Conservation (phyloP, 1,139 yeast species). For the Yamadazyma songkhlaensis region DNA sequence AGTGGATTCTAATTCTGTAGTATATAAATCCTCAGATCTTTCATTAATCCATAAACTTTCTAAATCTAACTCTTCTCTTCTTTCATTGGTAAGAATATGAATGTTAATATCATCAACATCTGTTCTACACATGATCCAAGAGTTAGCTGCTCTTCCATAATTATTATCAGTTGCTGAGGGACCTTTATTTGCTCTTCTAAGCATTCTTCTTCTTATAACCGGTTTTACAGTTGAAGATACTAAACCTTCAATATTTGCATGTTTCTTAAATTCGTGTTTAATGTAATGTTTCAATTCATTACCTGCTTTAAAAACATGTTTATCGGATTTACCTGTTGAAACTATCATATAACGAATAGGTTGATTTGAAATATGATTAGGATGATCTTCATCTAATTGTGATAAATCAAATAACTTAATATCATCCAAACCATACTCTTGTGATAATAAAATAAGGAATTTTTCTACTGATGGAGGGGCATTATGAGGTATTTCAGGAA, state of each 20-base stretch:
- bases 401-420: conserved; percentile 53
- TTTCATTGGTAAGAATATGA: conserved; percentile 68
- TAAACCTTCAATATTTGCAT: conserved; percentile 70
- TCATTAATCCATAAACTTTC: conserved; percentile 56
- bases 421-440: conserved; percentile 65
- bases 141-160: conserved; percentile 57
- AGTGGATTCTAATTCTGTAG: conserved; percentile 4
- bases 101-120: conserved; percentile 56
- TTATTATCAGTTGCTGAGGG: conserved; percentile 54
- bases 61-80: conserved; percentile 65
- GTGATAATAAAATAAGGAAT: conserved; percentile 47
- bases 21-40: conserved; percentile 35
- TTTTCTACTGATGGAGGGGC: conserved; percentile 51
- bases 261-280: conserved; percentile 26
- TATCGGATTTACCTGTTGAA: conserved; percentile 75
- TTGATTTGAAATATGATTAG: conserved; percentile 31
- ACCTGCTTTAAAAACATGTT: conserved; percentile 74
- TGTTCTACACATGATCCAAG: conserved; percentile 77
- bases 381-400: conserved; percentile 36
- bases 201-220: conserved; percentile 60
- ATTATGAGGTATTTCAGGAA: conserved; percentile 51
- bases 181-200: conserved; percentile 53
- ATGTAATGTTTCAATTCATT: conserved; percentile 45
- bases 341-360: conserved; percentile 54
- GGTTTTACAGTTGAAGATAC: conserved; percentile 58